Base-by-base conservation (phyloP, 192 early-diverging fungal species). In the Coemansia sp. region DNA sequence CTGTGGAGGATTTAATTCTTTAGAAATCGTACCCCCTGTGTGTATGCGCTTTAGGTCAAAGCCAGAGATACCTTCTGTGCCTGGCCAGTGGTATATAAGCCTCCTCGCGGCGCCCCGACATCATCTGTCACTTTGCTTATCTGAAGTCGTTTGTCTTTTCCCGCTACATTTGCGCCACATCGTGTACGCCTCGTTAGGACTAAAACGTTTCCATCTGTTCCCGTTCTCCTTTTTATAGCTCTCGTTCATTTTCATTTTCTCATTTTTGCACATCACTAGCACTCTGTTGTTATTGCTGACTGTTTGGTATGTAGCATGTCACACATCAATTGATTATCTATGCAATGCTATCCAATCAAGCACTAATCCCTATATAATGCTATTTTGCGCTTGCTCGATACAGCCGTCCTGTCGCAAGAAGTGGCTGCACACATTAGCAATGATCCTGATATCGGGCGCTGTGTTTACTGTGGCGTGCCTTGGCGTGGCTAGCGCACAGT, bases 391-490 rank as follows among this genome's bases (percentile, higher is more conserved):
- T 34, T 34, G 17, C 55, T 32, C n/a, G 5, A 34, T 32, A 32
- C 3, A 58, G 29, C 1, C 1, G 32, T 12, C 55, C 14, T 29
- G 27, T 27, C 51, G 23, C 23, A 55, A 25, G 9, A 11, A 8
- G 55, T 17, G 53, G 27, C 53, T 5, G 11, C n/a, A n/a, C 59
- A 14, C 59, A 7, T 10, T 39, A 38, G 37, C 9, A 39, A 61
- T 61, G 59, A 10, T 61, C 9, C 19, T 61, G n/a, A 12, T 1
- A 17, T 32, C 34, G 11, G 12, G 59, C 10, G 15, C 41, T 21
- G 59, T 21, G 59, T 39, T 61, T 25, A 19, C 19, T 14, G 59
- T 39, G 37, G 59, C 37, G 36, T 61, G 59, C 12, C 37, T 61
- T 9, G 36, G 36, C 21, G 37, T 25, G 37, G 21, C 12, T 10